These are phyloP conservation scores for Zygoascus meyerae DNA, from an alignment of 1,139 yeast genomes.

Conservation along the genomic window DNA sequence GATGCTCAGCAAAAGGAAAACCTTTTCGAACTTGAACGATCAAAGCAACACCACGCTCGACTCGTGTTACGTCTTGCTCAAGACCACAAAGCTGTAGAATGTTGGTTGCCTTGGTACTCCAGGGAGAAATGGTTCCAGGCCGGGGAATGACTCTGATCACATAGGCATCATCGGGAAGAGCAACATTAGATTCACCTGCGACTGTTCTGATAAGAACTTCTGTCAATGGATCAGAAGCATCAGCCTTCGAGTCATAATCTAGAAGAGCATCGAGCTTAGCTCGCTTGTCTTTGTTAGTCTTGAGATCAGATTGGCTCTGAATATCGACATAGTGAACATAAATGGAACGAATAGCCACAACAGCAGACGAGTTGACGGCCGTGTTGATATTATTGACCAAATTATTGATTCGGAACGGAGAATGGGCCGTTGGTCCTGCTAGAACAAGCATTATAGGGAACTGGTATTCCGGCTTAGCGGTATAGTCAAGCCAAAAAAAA, in stretches of 20 bases:
- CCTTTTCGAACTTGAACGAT: conserved; percentile 64
- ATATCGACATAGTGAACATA: conserved; percentile 78
- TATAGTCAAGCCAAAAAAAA: no score
- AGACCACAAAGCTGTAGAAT: conserved; percentile 87
- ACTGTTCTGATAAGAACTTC: conserved; percentile 41
- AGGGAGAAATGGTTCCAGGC: conserved; percentile 94
- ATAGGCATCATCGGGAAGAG: conserved; percentile 47
- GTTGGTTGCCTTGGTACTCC: conserved; percentile 99
- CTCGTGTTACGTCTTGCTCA: conserved; percentile 60
- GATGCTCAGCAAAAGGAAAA: conserved; percentile 53
- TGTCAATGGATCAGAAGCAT: conserved; percentile 45
- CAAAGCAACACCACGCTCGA: conserved; percentile 85
- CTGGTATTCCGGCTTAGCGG: no score
- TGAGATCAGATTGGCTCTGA: conserved; percentile 32
- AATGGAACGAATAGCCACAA: conserved; percentile 64
- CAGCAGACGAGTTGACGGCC: conserved; percentile 58
- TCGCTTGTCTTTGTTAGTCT: conserved; percentile 40
- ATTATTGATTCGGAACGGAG: conserved; percentile 74
- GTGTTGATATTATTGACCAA: conserved; percentile 68
- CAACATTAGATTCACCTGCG: conserved; percentile 16
- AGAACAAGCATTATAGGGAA: conserved; percentile 45
- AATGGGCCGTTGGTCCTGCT: conserved; percentile 89
- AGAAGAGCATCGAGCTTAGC: conserved; percentile 50
- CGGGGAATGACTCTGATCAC: conserved; percentile 81
- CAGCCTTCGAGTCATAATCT: conserved; percentile 68